Evolutionary conservation across 345 rosid species (phyloP).

Genomic region (Rhodamnia argentea): DNA sequence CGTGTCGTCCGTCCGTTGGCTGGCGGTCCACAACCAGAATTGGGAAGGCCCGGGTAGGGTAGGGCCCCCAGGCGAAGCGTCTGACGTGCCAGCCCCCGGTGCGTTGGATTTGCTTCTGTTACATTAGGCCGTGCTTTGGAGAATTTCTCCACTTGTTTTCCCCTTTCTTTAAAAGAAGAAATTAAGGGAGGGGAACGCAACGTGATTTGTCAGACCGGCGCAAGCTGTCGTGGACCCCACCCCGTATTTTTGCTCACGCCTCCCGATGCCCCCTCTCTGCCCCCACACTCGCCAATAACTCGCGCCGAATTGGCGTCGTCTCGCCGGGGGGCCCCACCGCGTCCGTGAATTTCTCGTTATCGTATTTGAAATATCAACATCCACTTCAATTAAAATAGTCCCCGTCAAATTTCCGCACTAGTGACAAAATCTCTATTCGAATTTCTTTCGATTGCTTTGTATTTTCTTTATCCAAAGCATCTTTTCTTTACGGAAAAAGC

Average conservation of each 20-base stretch:
- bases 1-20: background rate
- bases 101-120: background rate
- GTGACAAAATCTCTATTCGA: background rate
- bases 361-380: background rate
- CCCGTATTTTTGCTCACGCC: background rate
- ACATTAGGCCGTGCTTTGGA: background rate
- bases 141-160: background rate
- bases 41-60: background rate
- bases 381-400: background rate
- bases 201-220: slow-evolving; percentile 8
- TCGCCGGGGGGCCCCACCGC: background rate
- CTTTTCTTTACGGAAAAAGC: background rate
- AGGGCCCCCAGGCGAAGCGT: background rate
- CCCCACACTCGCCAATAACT: background rate
- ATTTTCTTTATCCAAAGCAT: background rate
- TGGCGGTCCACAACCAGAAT: background rate
- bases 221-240: slow-evolving; percentile 9
- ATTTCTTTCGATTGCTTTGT: background rate
- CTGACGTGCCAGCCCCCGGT: slow-evolving; percentile 7
- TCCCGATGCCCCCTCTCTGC: background rate
- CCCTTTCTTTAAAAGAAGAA: background rate
- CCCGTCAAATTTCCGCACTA: no score
- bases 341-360: background rate
- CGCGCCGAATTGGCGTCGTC: background rate
- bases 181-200: background rate